phyloP scores from a whole-genome alignment of 1,139 yeast species.

The Debaryomyces robertsiae region DNA sequence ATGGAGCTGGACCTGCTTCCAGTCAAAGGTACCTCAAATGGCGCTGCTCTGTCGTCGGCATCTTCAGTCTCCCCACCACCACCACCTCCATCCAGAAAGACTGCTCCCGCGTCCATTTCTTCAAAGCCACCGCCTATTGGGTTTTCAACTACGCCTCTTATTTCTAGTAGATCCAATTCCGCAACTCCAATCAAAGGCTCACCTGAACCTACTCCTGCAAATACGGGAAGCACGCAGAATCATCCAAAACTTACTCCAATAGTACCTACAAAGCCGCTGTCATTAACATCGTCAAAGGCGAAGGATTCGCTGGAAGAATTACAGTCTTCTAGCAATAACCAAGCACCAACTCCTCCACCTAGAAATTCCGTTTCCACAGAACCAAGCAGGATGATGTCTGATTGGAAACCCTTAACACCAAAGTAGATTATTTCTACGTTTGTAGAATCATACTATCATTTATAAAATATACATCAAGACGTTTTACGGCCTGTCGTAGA shows the following conservation, averaged over 20 bases:
- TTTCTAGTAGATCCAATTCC: conserved; percentile 40
- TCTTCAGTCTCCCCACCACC: conserved; percentile 18
- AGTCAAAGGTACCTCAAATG: conserved; percentile 1
- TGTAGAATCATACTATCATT: conserved; percentile 4
- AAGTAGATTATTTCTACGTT: conserved; percentile 28
- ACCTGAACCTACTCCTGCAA: conserved; percentile 8
- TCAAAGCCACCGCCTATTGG: conserved; percentile 30
- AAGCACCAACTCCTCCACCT: conserved; percentile 12
- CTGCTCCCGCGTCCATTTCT: conserved; percentile 17
- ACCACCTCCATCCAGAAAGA: conserved; percentile 33
- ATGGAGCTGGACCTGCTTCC: conserved; percentile 1
- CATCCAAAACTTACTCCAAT: conserved; percentile 28
- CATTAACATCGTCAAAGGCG: conserved; percentile 26
- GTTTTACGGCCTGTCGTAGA: no score
- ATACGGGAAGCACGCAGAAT: conserved; percentile 1
- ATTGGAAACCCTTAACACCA: conserved; percentile 61
- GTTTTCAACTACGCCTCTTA: conserved; percentile 41
- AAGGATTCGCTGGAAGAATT: conserved; percentile 9
- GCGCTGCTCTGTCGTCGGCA: conserved; percentile 11
- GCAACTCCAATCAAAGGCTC: conserved; percentile 25
- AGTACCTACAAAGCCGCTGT: conserved; percentile 40
- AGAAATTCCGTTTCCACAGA: conserved; percentile 12
- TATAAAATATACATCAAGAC: conserved; percentile 2
- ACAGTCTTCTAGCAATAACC: conserved; percentile 1
- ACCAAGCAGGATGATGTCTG: conserved; percentile 40